Base-by-base conservation (phyloP, 768 basidiomycete species). In the Lactarius quietus region DNA sequence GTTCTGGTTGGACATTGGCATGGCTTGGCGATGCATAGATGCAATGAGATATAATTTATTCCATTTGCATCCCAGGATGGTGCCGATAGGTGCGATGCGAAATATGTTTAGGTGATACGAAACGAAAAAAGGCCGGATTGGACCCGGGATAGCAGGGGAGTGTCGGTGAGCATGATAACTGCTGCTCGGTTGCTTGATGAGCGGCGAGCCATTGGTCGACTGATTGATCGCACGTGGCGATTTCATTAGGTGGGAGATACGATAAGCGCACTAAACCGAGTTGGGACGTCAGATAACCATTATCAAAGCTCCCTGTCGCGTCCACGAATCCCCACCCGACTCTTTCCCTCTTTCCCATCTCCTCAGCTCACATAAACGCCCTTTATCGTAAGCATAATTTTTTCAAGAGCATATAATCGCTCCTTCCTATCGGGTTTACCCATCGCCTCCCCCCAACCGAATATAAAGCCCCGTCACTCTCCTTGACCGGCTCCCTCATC, bases 11-110 rank as follows among this genome's bases (percentile, higher is more conserved):
- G 26, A 33, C 51, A 43, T 29, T 26, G 36, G 26, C 61, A 23
- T 48, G 5, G 18, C 31, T 35, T 53, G 52, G 53, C 28, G 23
- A 66, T 59, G 62, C 39, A 58, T 62, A 66, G 59, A 65, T 10
- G 41, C 48, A 62, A 66, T 62, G 31, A 29, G 48, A 62, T 23
- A 55, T 57, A 14, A 66, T 62, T 66, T 62, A 54, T 62, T 29
- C 54, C 60, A 54, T 58, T 36, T 54, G 41, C 36, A 28, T 61
- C 52, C 29, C n/a, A 33, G 28, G 54, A n/a, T 17, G 29, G 10
- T 51, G 18, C 14, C 23, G 28, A 1, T 36, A 35, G 59, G 10
- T 57, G 64, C 59, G 55, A 65, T 6, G 54, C 64, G 54, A 65
- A 53, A 61, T 61, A 39, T 9, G 53, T 52, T 31, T 14, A 26